Conservation (phyloP, 2,329 filamentous ascomycete genomes). For the Venturia pyrina region DNA sequence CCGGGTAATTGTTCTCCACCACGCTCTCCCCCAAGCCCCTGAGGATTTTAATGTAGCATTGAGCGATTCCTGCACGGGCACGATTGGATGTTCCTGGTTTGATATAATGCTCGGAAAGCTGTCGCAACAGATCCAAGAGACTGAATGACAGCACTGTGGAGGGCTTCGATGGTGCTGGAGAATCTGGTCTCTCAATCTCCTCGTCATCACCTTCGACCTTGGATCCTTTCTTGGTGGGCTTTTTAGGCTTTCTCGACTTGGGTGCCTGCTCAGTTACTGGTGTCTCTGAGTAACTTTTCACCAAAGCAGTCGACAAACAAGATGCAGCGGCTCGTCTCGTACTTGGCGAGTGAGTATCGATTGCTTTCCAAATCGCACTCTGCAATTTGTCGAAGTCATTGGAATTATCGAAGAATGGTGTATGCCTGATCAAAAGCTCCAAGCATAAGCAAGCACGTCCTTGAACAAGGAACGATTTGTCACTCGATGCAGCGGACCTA, state of each 20-base stretch:
- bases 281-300: slow-evolving; percentile 66
- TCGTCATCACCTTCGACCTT: slow-evolving; percentile 56
- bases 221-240: slow-evolving; percentile 57
- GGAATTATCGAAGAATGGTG: slow-evolving; percentile 75
- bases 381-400: slow-evolving; percentile 87
- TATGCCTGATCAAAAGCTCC: slow-evolving; percentile 60
- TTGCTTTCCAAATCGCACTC: slow-evolving; percentile 70
- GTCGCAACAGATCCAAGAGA: slow-evolving; percentile 66
- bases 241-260: slow-evolving; percentile 60
- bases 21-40: slow-evolving; percentile 68
- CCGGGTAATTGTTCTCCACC: slow-evolving; percentile 74
- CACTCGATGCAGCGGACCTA: slow-evolving; percentile 61
- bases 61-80: slow-evolving; percentile 69
- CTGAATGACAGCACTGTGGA: slow-evolving; percentile 62
- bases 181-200: slow-evolving; percentile 64
- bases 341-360: slow-evolving; percentile 64
- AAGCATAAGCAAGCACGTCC: slow-evolving; percentile 70
- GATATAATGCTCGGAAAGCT: slow-evolving; percentile 72
- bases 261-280: slow-evolving; percentile 41
- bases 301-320: slow-evolving; percentile 71
- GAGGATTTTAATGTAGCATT: slow-evolving; percentile 78
- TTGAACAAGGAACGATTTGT: slow-evolving; percentile 77
- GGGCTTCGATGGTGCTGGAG: slow-evolving; percentile 64
- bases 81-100: slow-evolving; percentile 69
- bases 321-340: slow-evolving; percentile 81